Percentiles rank a stretch among this genome's conserved stretches.
Evolutionary conservation across 2,329 filamentous ascomycete species (phyloP).

Genomic region (Diaporthe vexans): DNA sequence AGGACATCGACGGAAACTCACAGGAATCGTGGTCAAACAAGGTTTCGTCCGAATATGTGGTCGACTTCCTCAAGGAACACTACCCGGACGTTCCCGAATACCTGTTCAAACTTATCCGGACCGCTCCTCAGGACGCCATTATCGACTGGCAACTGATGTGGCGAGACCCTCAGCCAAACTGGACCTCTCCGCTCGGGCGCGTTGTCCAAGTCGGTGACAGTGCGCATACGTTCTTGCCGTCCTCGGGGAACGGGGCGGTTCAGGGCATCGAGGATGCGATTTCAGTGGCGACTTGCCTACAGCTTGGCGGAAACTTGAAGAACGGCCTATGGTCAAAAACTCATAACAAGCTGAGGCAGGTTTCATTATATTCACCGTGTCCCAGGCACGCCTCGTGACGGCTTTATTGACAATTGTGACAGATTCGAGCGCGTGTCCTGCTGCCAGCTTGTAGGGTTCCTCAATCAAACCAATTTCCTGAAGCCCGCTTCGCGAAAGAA

Average conservation of each 20-base stretch:
- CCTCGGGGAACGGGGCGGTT: conserved; percentile 56
- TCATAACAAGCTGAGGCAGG: conserved; percentile 36
- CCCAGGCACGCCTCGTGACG: not conserved
- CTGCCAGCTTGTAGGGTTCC: conserved; percentile 43
- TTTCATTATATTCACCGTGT: no score
- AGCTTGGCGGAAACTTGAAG: conserved; percentile 57
- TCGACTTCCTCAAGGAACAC: conserved; percentile 58
- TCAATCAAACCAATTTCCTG: conserved; percentile 43
- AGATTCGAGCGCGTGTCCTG: conserved; percentile 43
- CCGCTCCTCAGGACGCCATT: conserved; percentile 45
- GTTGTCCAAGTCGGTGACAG: conserved; percentile 56
- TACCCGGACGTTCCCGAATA: conserved; percentile 57
- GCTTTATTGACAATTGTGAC: not conserved
- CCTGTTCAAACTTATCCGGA: conserved; percentile 48
- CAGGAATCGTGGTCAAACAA: conserved; percentile 62
- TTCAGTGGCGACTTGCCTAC: conserved; percentile 54
- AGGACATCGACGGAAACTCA: conserved; percentile 60
- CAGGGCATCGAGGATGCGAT: conserved; percentile 58
- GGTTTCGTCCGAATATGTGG: conserved; percentile 58
- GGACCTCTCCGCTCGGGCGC: conserved; percentile 51
- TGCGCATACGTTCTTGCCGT: conserved; percentile 57
- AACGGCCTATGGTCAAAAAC: conserved; percentile 45
- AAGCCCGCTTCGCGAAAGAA: conserved; percentile 42
- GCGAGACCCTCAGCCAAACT: conserved; percentile 49
- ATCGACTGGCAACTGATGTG: conserved; percentile 48